Percentiles rank a stretch among this genome's conserved stretches.
phyloP scores from a whole-genome alignment of 2,329 filamentous ascomycete species.

The Clarireedia monteithiana region DNA sequence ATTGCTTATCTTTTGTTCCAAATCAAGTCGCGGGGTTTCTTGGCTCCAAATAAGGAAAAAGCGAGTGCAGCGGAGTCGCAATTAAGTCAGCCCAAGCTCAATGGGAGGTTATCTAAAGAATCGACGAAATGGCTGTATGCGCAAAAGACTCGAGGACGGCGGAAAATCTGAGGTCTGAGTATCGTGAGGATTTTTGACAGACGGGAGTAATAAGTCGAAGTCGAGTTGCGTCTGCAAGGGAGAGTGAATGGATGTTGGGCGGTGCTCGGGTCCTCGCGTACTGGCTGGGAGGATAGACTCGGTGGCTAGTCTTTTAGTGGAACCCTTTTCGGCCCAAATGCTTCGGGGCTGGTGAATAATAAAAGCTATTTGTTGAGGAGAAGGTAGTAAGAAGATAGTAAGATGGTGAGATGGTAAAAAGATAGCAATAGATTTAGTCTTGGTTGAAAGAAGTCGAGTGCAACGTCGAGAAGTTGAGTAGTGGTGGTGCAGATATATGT shows the following conservation, averaged over 20 bases:
- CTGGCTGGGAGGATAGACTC: neutral
- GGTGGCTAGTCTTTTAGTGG: neutral
- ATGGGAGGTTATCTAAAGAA: neutral
- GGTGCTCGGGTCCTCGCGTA: neutral
- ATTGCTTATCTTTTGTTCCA: slow-evolving; percentile 3
- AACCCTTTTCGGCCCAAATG: too few relatives aligned
- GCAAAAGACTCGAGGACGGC: neutral
- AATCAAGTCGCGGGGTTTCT: neutral
- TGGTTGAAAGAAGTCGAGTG: too few relatives aligned
- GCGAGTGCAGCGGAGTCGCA: slow-evolving; percentile 5
- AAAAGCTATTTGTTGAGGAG: too few relatives aligned
- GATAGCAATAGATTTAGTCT: too few relatives aligned
- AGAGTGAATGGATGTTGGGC: neutral
- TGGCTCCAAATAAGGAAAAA: too few relatives aligned
- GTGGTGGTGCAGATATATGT: too few relatives aligned
- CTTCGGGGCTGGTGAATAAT: too few relatives aligned
- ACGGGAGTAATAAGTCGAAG: neutral
- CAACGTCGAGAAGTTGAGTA: too few relatives aligned
- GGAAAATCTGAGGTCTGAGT: neutral
- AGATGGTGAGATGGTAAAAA: too few relatives aligned
- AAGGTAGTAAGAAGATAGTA: too few relatives aligned
- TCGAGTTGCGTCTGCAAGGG: neutral
- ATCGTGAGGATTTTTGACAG: neutral
- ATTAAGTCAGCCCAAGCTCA: neutral
- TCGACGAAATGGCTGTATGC: neutral